Base-by-base conservation (phyloP, 371 early-diverging fungal genomes). In the Cokeromyces recurvatus region DNA sequence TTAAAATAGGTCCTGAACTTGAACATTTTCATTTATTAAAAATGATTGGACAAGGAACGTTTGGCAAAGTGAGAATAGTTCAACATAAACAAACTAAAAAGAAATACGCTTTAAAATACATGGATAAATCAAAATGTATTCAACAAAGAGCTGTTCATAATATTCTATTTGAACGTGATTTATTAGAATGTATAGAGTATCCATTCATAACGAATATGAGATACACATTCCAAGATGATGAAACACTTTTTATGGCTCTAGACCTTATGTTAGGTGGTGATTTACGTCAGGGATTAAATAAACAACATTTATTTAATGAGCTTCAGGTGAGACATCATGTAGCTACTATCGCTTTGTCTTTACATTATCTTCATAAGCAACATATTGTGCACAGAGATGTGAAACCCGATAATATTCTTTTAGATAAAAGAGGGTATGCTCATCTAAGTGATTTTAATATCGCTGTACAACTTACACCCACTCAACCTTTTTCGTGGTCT, bases 321-420 rank as follows among this genome's bases (percentile, higher is more conserved):
- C 75, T 79, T 8, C 79, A 81, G 7, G 84, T 88, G 20, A 70
- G 81, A 19, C 84, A 88, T 56, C 85, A 84, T 64, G 66, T 85
- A 8, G 91, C 90, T 4, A 86, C 87, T 45, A 48, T 89, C n/a
- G 81, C 82, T 9, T 61, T 84, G 9, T 84, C 86, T 3, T 47
- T 90, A n/a, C 47, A 73, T 46, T 86, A 89, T 37, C 53, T 91
- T 8, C 92, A 91, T 54, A 43, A 59, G n/a, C 59, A 75, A 21
- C 44, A 61, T 2, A 76, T 84, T 38, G 68, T 68, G 35, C 85
- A 82, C 46, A 60, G 93, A 44, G 94, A 95, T 59, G 52, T 91
- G 34, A 92, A 92, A 57, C 95, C 95, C 1, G 95, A 94, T 57
- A 94, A 95, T 62, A 82, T 95, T 3, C 63, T 97, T 21, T 59